Evolutionary conservation across 1,284 basidiomycete genomes (phyloP), one percentile per base, ranked within the genome.

Genomic region (Puccinia triticina): DNA sequence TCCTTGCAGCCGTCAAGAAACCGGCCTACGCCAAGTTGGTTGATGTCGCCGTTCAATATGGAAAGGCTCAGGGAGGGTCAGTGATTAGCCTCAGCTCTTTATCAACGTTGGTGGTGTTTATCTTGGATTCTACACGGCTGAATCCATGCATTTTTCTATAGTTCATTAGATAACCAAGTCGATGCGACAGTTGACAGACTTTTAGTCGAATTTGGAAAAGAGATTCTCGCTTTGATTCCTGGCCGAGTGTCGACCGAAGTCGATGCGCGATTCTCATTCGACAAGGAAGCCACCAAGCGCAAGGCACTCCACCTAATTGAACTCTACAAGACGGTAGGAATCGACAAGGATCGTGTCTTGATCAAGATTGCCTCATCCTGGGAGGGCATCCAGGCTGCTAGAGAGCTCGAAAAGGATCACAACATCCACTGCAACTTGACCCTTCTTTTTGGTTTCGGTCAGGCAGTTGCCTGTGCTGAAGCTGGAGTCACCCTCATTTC

Each of bases 221-320:
- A 94, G 89, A 98, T 99, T 87, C 91, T 99, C 83, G 90, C 91
- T 85, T 94, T 99, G 88, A 94, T 99, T 87, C 96, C 97, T 83
- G 97, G 96, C 84, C 94, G 96, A 88, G 96, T 99, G 85, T 99
- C 96, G 76, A 99, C 96, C 84, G 96, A 99, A 89, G 96, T 99
- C 85, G 96, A 99, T 88, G 96, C 97, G 83, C 92, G 93, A 85
- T 91, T 98, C 84, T 98, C 96, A 84, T 98, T 96, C 89, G 93
- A 98, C 90, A 97, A 94, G 89, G 91, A 93, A 88, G 93, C 87
- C 55, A 96, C 95, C 85, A 96, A 95, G 88, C 90, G 90, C 84
- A 97, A 96, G 91, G 87, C 87, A 73, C 84, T 92, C 89, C 91
- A 96, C 88, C 67, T 82, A 55, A 83, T 79, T 29, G 91, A 91